A percentile compares a stretch with the other conserved stretches of the same genome.
Conservation (phyloP, 257 asterid species). For the Cynanchum wilfordii region DNA sequence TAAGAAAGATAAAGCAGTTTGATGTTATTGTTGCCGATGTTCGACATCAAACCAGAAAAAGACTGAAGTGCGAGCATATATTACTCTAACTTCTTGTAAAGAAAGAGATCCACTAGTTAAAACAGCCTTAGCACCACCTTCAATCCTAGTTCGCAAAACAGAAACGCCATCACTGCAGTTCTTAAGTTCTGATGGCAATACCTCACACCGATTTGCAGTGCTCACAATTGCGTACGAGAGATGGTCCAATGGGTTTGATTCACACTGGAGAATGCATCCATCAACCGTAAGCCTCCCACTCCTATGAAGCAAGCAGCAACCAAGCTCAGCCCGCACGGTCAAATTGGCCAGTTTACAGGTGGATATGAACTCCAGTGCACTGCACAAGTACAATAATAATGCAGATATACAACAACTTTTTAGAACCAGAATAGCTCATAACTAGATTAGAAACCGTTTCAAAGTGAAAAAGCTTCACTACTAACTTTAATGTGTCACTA, state of each 20-base stretch:
- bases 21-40: constrained; percentile 20
- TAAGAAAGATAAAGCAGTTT: not conserved
- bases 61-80: constrained; percentile 70
- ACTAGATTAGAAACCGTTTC: not conserved
- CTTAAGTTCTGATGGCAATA: constrained; percentile 32
- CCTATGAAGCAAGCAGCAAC: constrained; percentile 94
- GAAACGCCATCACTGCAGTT: constrained; percentile 48
- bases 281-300: constrained; percentile 86
- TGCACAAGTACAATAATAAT: constrained; percentile 31
- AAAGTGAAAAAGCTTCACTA: not conserved
- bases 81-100: constrained; percentile 75
- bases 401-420: constrained; percentile 2
- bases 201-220: constrained; percentile 51
- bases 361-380: constrained; percentile 83
- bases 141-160: constrained; percentile 71
- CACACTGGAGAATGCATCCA: constrained; percentile 89
- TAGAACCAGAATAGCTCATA: not conserved
- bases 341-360: constrained; percentile 88
- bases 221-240: constrained; percentile 93
- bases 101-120: constrained; percentile 74
- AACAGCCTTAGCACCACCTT: constrained; percentile 97
- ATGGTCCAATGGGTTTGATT: constrained; percentile 83
- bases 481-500: not conserved
- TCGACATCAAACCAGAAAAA: constrained; percentile 79
- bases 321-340: constrained; percentile 91